Evolutionary conservation across 257 asterid genomes (phyloP).

Genomic region (Solanum gracilifrons): DNA sequence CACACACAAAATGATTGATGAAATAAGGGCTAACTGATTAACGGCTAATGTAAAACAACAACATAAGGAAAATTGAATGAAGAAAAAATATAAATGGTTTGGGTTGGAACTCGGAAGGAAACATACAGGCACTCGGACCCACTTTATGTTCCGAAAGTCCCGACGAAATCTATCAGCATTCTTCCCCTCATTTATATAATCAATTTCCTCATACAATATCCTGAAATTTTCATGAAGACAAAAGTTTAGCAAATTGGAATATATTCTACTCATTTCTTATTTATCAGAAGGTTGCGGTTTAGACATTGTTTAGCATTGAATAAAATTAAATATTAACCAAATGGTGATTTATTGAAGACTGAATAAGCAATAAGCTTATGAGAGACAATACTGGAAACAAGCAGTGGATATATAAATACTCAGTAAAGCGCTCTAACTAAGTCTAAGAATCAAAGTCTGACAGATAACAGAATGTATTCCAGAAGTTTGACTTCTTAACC

Average conservation of each 20-base stretch:
- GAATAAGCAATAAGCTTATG: neutral
- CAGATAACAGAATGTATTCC: neutral
- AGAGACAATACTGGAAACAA: neutral
- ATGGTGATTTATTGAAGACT: neutral
- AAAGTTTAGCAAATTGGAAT: neutral
- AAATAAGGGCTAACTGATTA: neutral
- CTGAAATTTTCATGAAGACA: conserved; percentile 26
- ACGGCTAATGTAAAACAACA: neutral
- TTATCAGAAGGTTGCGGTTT: neutral
- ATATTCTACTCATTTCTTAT: neutral
- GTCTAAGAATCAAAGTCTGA: neutral
- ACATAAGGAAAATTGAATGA: neutral
- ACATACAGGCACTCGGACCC: conserved; percentile 99
- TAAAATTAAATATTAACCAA: neutral
- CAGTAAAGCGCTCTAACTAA: neutral
- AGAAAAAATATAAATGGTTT: neutral
- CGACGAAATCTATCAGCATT: conserved; percentile 94
- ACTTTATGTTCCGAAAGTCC: conserved; percentile 89
- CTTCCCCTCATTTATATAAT: conserved; percentile 94
- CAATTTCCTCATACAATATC: conserved; percentile 93
- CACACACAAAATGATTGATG: neutral
- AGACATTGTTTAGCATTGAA: neutral
- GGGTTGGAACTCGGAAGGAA: conserved; percentile 3
- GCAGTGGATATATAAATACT: neutral
- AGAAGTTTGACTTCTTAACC: neutral